Conservation (phyloP, 2,329 filamentous ascomycete genomes). For the Sporothrix pallida region DNA sequence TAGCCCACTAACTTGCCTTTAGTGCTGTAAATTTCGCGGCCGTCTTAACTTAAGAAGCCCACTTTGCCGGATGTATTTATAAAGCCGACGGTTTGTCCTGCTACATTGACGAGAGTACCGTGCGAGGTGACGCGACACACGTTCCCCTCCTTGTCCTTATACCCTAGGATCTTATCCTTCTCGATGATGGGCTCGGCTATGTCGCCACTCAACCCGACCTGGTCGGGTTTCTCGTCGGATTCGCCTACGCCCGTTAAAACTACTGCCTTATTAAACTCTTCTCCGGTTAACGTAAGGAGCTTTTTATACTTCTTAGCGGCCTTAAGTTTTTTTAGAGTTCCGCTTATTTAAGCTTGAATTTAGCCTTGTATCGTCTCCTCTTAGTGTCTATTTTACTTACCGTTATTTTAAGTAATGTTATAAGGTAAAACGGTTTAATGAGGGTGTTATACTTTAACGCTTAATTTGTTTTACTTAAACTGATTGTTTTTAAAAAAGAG, state of each 20-base stretch:
- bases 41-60: background rate
- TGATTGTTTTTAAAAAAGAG: background rate
- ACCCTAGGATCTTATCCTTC: background rate
- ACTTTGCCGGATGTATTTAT: background rate
- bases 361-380: background rate
- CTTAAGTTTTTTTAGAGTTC: background rate
- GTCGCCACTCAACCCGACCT: background rate
- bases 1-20: background rate
- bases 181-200: background rate
- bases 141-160: slow-evolving; percentile 1
- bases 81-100: background rate
- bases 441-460: too few species aligned
- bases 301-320: background rate
- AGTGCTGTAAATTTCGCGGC: background rate
- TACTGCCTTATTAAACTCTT: background rate
- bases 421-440: too few species aligned
- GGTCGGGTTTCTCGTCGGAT: background rate
- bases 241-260: background rate
- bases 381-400: too few species aligned
- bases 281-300: background rate
- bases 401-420: too few species aligned
- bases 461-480: background rate
- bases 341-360: background rate
- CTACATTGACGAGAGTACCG: background rate
- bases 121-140: background rate